These are phyloP conservation scores for Meyerozyma guilliermondii DNA, from an alignment of 1,139 yeast species.

Conservation along the genomic window DNA sequence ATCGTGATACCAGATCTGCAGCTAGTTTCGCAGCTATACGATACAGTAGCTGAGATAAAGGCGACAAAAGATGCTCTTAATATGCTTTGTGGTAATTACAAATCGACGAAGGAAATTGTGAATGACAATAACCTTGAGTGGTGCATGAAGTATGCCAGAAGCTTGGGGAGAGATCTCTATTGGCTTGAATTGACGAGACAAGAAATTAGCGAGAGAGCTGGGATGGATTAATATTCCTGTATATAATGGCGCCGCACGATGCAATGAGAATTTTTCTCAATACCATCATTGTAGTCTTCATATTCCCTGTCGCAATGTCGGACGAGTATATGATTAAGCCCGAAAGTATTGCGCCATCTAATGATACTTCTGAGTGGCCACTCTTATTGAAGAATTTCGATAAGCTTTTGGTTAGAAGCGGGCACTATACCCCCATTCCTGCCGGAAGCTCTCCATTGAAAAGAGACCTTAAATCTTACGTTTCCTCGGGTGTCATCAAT, in stretches of 20 bases:
- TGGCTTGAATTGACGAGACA: conserved; percentile 37
- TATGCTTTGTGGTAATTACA: conserved; percentile 51
- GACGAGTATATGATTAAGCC: conserved; percentile 84
- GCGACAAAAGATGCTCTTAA: conserved; percentile 65
- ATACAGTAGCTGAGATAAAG: conserved; percentile 58
- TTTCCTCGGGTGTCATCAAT: conserved; percentile 93
- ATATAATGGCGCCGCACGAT: conserved; percentile 18
- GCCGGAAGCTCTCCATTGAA: conserved; percentile 92
- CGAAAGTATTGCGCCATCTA: conserved; percentile 70
- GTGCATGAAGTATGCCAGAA: conserved; percentile 55
- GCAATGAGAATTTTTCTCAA: conserved; percentile 6
- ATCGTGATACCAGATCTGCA: conserved; percentile 39
- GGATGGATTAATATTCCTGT: conserved; percentile 3
- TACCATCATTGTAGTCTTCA: not conserved
- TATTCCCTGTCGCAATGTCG: conserved; percentile 31
- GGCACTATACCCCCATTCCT: conserved; percentile 96
- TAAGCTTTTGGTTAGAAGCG: conserved; percentile 88
- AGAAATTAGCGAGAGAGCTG: conserved; percentile 27
- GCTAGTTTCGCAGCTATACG: conserved; percentile 49
- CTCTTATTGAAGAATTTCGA: conserved; percentile 89
- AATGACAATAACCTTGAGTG: conserved; percentile 39
- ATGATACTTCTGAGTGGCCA: conserved; percentile 95
- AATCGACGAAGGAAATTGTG: conserved; percentile 28
- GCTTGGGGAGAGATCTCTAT: conserved; percentile 74
- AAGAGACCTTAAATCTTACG: conserved; percentile 85